A percentile compares a stretch with the other conserved stretches of the same genome.
Evolutionary conservation across 164 flowering plant species (phyloP).

Genomic region (Vitis rupestris): DNA sequence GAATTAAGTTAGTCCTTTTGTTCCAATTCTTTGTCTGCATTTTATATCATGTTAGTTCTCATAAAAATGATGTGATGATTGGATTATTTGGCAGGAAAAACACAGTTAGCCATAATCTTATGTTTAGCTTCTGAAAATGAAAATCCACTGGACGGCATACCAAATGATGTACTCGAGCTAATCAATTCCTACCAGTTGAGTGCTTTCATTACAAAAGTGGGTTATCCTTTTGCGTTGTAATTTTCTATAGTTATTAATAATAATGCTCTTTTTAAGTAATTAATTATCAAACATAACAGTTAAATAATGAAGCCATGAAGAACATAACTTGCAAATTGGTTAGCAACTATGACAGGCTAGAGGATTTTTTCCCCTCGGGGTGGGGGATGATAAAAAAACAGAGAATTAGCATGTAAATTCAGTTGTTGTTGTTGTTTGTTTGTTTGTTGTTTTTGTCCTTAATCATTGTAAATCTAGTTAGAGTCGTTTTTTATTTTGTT

Average conservation of each 20-base stretch:
- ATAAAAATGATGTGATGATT: conserved; percentile 13
- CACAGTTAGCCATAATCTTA: conserved; percentile 54
- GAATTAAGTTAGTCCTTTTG: neutral
- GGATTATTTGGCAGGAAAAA: conserved; percentile 49
- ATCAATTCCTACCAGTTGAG: conserved; percentile 63
- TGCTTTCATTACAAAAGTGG: conserved; percentile 74
- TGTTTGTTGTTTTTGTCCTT: too few relatives aligned
- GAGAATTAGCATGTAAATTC: too few relatives aligned
- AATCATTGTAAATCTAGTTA: too few relatives aligned
- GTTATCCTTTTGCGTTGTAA: conserved; percentile 34
- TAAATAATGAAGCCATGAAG: neutral
- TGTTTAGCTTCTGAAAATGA: conserved; percentile 49
- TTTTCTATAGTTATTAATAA: neutral
- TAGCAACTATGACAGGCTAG: too few relatives aligned
- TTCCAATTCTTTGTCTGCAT: neutral
- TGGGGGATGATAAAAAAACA: too few relatives aligned
- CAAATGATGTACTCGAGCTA: conserved; percentile 59
- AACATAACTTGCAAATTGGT: too few relatives aligned
- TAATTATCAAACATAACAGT: neutral
- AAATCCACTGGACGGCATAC: conserved; percentile 33
- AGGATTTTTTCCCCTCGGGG: too few relatives aligned
- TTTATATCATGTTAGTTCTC: neutral
- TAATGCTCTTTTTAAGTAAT: neutral
- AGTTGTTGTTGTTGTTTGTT: too few relatives aligned
- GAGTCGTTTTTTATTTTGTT: too few relatives aligned